Base-by-base conservation (phyloP, 805 yeast species). In the Candida silvicultrix region DNA sequence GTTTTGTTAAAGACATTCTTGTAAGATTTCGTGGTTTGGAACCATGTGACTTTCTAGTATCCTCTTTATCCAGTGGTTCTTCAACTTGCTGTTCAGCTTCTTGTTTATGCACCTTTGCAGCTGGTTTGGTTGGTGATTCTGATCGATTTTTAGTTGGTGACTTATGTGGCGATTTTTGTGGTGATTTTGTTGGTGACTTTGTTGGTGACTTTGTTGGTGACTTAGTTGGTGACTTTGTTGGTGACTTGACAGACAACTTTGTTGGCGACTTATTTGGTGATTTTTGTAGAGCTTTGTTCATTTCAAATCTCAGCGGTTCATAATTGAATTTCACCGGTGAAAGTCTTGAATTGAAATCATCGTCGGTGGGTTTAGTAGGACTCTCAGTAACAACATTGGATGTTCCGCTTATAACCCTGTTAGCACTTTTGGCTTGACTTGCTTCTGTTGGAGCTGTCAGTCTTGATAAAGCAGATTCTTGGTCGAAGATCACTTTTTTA, bases 261-360 rank as follows among this genome's bases (percentile, higher is more conserved):
- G 3, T 16, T 18, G 37, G 37, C 5, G 32, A 38, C 12, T 29
- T 40, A 14, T 21, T 15, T n/a, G 28, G 19, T 3, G 43, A 14
- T 9, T n/a, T 10, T 20, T 19, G 32, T 2, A 31, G 18, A 14
- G 42, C 21, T 20, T 47, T 48, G 31, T 55, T 57, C 60, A 59
- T 47, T 35, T 59, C 57, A 14, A 39, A 44, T 47, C 61, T 55
- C 36, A 59, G 31, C 7, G 50, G 46, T 1, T 62, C 60, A 45
- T 58, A 59, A 10, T 57, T 51, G 22, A 62, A 58, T 40, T 53
- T 56, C 14, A 58, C 62, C 12, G 64, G 64, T 2, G 64, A 56
- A 39, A 59, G 56, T 29, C 48, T 50, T 29, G 51, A 39, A 36
- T 54, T 49, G 1, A 47, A 43, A 14, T 50, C 52, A 35, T 47